These are phyloP conservation scores for Ceratobasidium sp. DNA, from an alignment of 1,284 basidiomycete species.

Conservation along the genomic window DNA sequence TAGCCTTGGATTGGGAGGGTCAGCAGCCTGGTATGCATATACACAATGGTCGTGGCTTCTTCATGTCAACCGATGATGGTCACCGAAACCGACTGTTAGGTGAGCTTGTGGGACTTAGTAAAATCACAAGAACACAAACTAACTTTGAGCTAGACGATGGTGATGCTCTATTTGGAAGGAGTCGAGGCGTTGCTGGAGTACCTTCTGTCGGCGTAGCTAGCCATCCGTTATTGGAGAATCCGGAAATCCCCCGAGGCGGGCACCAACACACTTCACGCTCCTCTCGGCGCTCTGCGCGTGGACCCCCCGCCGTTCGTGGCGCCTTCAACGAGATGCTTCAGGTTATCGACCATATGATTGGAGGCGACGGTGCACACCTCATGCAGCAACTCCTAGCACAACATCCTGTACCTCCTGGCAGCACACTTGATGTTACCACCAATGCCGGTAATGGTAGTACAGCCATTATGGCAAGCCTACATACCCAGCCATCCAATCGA, in stretches of 20 bases:
- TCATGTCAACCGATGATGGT: slow-evolving; percentile 36
- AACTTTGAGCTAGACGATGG: slow-evolving; percentile 20
- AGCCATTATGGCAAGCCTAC: slow-evolving; percentile 34
- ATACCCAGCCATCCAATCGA: slow-evolving; percentile 8
- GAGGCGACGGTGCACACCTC: slow-evolving; percentile 82
- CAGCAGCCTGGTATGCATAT: slow-evolving; percentile 28
- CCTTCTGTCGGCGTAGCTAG: slow-evolving; percentile 71
- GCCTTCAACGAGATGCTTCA: slow-evolving; percentile 72
- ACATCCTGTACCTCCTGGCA: slow-evolving; percentile 63
- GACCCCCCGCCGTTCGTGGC: slow-evolving; percentile 57
- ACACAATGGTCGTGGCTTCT: slow-evolving; percentile 35
- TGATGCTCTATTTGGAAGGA: slow-evolving; percentile 14
- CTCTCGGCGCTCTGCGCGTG: slow-evolving; percentile 66
- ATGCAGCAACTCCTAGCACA: slow-evolving; percentile 73
- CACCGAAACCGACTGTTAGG: slow-evolving; percentile 34
- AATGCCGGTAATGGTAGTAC: slow-evolving; percentile 11
- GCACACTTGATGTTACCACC: slow-evolving; percentile 61
- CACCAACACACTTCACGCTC: slow-evolving; percentile 61
- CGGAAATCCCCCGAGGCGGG: slow-evolving; percentile 60
- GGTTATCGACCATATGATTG: slow-evolving; percentile 84
- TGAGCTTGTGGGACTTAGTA: not conserved
- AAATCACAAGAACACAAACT: not conserved
- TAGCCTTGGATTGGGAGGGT: slow-evolving; percentile 28
- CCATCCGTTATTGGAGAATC: slow-evolving; percentile 85
- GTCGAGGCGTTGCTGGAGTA: slow-evolving; percentile 46